Evolutionary conservation across 148 eudicot species (phyloP).

Genomic region (Selenicereus undatus): DNA sequence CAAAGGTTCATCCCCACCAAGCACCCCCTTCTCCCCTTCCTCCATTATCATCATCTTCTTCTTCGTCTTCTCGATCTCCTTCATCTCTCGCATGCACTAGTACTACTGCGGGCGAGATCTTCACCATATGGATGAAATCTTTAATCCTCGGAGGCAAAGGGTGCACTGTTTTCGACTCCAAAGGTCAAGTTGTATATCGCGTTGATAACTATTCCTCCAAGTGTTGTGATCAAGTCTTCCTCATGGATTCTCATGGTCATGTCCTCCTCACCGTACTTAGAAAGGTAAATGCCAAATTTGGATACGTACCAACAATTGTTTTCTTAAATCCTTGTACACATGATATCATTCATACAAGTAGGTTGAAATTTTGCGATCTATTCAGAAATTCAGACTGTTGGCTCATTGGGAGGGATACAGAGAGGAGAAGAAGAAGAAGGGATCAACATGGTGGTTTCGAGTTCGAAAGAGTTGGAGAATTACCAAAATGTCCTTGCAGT

Average conservation of each 20-base stretch:
- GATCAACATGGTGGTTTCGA: constrained; percentile 33
- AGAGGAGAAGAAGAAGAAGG: constrained; percentile 23
- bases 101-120: constrained; percentile 18
- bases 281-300: constrained; percentile 29
- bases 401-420: constrained; percentile 39
- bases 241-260: constrained; percentile 45
- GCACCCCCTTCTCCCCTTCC: constrained; percentile 12
- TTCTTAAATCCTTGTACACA: too few species aligned
- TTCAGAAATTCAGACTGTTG: constrained; percentile 34
- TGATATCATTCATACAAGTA: too few species aligned
- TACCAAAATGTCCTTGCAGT: constrained; percentile 20
- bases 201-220: constrained; percentile 44
- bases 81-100: not conserved
- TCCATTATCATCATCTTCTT: constrained; percentile 5
- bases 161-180: constrained; percentile 47
- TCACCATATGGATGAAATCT: constrained; percentile 53
- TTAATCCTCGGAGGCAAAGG: constrained; percentile 44
- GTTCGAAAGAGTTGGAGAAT: constrained; percentile 27
- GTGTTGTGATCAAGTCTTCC: constrained; percentile 31
- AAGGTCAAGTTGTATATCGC: constrained; percentile 39
- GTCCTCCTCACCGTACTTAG: constrained; percentile 37
- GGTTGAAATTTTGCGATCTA: too few species aligned
- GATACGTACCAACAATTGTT: too few species aligned
- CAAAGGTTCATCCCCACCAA: constrained; percentile 45
- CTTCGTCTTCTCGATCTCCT: not conserved